phyloP scores from a whole-genome alignment of 139 green algal genomes.

The Deuterostichococcus epilithicus region DNA sequence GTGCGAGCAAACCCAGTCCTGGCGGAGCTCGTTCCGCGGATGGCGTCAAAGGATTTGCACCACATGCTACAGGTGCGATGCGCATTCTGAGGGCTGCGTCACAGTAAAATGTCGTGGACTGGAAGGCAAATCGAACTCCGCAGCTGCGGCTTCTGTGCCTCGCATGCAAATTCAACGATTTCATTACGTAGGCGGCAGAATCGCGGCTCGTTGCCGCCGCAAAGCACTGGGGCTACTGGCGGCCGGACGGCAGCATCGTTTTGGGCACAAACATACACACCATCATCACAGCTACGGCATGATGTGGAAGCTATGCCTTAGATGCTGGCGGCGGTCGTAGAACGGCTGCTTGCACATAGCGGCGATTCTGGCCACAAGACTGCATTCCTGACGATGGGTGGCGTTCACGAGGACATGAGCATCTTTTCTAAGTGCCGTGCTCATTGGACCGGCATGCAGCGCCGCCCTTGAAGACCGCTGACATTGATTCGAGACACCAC shows the following conservation, averaged over 20 bases:
- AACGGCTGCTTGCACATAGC: too few relatives aligned
- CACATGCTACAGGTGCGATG: neutral
- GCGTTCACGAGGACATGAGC: too few relatives aligned
- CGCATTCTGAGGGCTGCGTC: neutral
- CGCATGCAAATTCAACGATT: too few relatives aligned
- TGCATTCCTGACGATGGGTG: too few relatives aligned
- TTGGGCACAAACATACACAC: neutral
- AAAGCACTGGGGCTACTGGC: neutral
- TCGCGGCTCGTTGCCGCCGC: neutral
- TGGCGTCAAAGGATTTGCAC: neutral
- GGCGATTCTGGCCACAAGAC: too few relatives aligned
- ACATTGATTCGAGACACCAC: too few relatives aligned
- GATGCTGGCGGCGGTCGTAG: too few relatives aligned
- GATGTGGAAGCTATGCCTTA: neutral
- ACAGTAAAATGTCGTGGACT: too few relatives aligned
- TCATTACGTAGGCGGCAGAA: neutral
- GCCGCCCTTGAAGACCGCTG: too few relatives aligned
- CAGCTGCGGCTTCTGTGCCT: too few relatives aligned
- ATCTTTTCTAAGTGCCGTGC: too few relatives aligned
- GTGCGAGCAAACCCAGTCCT: neutral
- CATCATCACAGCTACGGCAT: neutral
- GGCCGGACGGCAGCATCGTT: neutral
- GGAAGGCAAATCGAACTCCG: neutral
- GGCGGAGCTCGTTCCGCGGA: neutral
- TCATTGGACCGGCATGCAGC: too few relatives aligned